Conservation (phyloP, 371 early-diverging fungal species). For the Syncephalastrum contaminatum region DNA sequence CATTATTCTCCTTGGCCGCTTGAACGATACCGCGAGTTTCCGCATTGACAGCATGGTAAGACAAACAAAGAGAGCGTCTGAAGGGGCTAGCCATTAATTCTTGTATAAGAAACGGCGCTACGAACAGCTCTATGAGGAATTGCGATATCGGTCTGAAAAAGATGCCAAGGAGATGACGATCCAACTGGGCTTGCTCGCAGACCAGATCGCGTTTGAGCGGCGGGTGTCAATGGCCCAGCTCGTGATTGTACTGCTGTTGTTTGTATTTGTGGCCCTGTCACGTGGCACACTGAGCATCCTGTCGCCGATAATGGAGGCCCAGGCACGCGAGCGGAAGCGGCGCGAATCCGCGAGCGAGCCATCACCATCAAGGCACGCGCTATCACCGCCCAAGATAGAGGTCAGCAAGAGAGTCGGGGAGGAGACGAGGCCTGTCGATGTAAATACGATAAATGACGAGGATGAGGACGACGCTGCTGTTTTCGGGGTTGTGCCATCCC, state of each 20-base stretch:
- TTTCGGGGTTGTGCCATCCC: too few relatives aligned
- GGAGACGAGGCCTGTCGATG: too few relatives aligned
- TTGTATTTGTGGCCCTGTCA: conserved; percentile 56
- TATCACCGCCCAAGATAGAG: too few relatives aligned
- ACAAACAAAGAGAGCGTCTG: too few relatives aligned
- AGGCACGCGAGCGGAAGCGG: conserved; percentile 38
- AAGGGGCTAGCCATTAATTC: neutral
- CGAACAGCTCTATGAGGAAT: conserved; percentile 61
- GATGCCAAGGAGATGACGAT: conserved; percentile 48
- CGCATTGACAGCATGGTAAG: conserved; percentile 60
- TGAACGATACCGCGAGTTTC: conserved; percentile 62
- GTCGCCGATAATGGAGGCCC: conserved; percentile 48
- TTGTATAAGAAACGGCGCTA: conserved; percentile 43
- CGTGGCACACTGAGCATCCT: conserved; percentile 41
- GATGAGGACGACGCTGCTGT: too few relatives aligned
- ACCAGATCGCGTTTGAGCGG: conserved; percentile 66
- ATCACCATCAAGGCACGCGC: too few relatives aligned
- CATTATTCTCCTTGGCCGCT: conserved; percentile 55
- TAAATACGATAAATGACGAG: too few relatives aligned
- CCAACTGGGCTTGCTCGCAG: conserved; percentile 55
- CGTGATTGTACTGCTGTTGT: conserved; percentile 49
- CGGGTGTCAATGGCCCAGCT: conserved; percentile 60
- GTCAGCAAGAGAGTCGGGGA: too few relatives aligned
- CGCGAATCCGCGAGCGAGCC: conserved; percentile 24
- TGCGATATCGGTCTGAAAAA: conserved; percentile 46